Base-by-base conservation (phyloP, 2,329 filamentous ascomycete species). In the Aureobasidium sp. region DNA sequence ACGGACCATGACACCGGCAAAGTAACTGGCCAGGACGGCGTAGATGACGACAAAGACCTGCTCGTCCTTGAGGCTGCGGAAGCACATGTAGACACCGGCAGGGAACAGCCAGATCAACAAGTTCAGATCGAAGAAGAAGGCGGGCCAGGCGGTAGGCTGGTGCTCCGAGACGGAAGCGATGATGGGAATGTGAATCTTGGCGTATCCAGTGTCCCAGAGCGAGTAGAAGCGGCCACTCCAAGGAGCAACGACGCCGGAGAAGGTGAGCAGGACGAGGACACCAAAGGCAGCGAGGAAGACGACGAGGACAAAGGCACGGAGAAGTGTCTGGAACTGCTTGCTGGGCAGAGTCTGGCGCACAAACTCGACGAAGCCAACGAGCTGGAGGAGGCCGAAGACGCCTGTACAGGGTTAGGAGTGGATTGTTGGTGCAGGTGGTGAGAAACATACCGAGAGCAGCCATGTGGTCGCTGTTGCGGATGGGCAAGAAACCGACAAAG, bases 131-230 rank as follows among this genome's bases (percentile, higher is more conserved):
- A 98, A 98, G 77, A 98, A 98, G 79, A 96, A 98, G 14, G 94
- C 89, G 2, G 93, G 93, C 93, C 93, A 98, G 38, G 93, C 93
- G 32, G 93, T 98, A 52, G 93, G 93, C 74, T 98, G 93, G 75
- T 98, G 93, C 74, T 98, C 93, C 1, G 93, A 98, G 41, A 98
- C 93, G n/a, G 93, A 98, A 3, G 93, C 93, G 69, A 98, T 98
- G 67, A 98, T 98, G 57, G 93, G 93, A 67, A 98, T 98, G 67
- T 98, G 93, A 59, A 97, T 94, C 79, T 98, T 98, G 64, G 93
- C 93, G 68, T 98, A 98, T 63, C 89, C 86, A 5, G 93, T 98
- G 69, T 98, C 94, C 90, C 91, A 98, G 27, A 98, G 83, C 19
- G 94, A 98, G 76, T 98, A 98, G 80, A 98, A 98, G 63, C 93